phyloP scores from a whole-genome alignment of 73 alveolate genomes.

The Paraurostyla sp. region DNA sequence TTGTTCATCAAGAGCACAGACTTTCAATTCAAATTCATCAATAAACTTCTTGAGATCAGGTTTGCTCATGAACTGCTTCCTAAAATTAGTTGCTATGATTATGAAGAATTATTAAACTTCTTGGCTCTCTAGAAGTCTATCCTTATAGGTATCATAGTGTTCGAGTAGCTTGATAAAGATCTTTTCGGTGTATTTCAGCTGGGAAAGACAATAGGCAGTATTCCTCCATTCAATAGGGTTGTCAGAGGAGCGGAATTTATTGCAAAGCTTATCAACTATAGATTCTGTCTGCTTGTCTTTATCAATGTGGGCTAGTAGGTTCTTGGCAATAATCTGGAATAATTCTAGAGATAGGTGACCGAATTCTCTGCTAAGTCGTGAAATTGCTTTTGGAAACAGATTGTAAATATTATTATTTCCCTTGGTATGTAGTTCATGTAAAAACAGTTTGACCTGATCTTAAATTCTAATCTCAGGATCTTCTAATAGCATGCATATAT shows the following conservation, averaged over 20 bases:
- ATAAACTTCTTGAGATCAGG: conserved; percentile 41
- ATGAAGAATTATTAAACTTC: conserved; percentile 16
- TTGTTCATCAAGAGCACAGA: neutral
- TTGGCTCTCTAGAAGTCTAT: neutral
- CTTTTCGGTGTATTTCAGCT: conserved; percentile 61
- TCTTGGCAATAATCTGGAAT: conserved; percentile 85
- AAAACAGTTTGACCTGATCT: conserved; percentile 85
- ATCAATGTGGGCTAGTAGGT: conserved; percentile 83
- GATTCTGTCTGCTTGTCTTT: conserved; percentile 92
- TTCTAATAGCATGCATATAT: conserved; percentile 86
- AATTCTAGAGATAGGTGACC: conserved; percentile 62
- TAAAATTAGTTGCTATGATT: neutral
- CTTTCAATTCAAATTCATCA: conserved; percentile 34
- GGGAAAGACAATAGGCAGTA: conserved; percentile 65
- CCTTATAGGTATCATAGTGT: conserved; percentile 61
- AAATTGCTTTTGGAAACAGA: conserved; percentile 90
- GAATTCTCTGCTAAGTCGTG: conserved; percentile 80
- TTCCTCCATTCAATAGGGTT: conserved; percentile 60
- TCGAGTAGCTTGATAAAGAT: conserved; percentile 51
- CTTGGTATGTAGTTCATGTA: conserved; percentile 90
- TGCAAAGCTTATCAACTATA: conserved; percentile 84
- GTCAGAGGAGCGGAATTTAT: conserved; percentile 72
- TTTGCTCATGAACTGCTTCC: neutral
- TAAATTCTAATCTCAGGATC: conserved; percentile 78
- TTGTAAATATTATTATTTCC: conserved; percentile 91